Percentiles rank a stretch among this genome's conserved stretches.
phyloP scores from a whole-genome alignment of 495 filamentous ascomycete species.

The Chaetomium cochliodes region DNA sequence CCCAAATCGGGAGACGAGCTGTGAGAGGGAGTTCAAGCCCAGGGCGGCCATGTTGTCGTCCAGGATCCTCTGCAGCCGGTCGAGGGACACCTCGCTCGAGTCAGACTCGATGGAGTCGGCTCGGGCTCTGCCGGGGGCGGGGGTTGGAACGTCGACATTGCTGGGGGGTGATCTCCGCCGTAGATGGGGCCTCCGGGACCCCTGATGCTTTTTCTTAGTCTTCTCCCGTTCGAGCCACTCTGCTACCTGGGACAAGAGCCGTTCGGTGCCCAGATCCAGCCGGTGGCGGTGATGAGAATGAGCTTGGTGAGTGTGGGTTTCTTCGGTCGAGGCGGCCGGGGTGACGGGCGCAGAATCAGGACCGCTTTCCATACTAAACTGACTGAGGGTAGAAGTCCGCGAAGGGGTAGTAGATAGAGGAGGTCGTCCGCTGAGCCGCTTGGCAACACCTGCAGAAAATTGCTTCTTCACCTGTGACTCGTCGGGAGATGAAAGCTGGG shows the following conservation, averaged over 20 bases:
- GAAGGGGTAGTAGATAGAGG: slow-evolving; percentile 37
- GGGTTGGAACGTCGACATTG: slow-evolving; percentile 1
- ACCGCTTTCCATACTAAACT: slow-evolving; percentile 35
- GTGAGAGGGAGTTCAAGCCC: slow-evolving; percentile 40
- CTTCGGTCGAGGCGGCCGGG: slow-evolving; percentile 34
- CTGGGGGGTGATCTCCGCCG: slow-evolving; percentile 35
- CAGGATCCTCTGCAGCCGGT: slow-evolving; percentile 68
- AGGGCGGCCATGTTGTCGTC: slow-evolving; percentile 56
- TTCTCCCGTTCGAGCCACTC: slow-evolving; percentile 82
- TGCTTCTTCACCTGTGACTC: slow-evolving; percentile 46
- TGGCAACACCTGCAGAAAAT: slow-evolving; percentile 42
- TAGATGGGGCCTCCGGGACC: slow-evolving; percentile 37
- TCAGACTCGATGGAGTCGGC: slow-evolving; percentile 53
- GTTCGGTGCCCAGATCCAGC: slow-evolving; percentile 45
- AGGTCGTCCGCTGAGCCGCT: slow-evolving; percentile 44
- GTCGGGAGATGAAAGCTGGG: slow-evolving; percentile 38
- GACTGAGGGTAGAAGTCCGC: slow-evolving; percentile 40
- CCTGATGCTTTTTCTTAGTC: slow-evolving; percentile 56
- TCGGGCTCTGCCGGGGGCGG: slow-evolving; percentile 29
- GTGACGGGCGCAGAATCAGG: slow-evolving; percentile 23
- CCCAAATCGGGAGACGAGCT: slow-evolving; percentile 35
- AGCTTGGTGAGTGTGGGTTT: slow-evolving; percentile 32
- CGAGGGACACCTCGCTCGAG: slow-evolving; percentile 60
- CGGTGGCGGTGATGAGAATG: slow-evolving; percentile 39
- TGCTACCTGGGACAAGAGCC: slow-evolving; percentile 66